Percentiles rank a stretch among this genome's conserved stretches.
Conservation (phyloP, 257 asterid genomes). For the Gardenia jasminoides region DNA sequence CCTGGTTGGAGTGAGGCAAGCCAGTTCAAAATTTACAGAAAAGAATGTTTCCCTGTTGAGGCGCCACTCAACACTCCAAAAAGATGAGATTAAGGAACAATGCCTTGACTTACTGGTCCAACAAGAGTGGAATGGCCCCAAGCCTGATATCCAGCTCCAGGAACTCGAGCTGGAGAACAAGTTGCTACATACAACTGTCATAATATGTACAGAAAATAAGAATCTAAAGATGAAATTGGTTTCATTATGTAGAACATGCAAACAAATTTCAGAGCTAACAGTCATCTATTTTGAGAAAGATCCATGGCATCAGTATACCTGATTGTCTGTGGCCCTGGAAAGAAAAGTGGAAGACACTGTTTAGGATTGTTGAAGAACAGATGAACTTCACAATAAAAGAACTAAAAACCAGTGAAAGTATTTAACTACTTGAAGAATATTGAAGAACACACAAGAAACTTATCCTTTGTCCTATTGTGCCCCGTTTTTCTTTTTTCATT, state of each 20-base stretch:
- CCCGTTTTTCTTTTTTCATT: too few species aligned
- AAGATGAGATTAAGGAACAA: neutral
- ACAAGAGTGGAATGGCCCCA: slow-evolving; percentile 99
- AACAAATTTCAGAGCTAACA: neutral
- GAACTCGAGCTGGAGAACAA: slow-evolving; percentile 94
- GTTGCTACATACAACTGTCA: slow-evolving; percentile 86
- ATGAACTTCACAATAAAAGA: neutral
- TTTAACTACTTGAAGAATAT: neutral
- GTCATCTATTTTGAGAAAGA: neutral
- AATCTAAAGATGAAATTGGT: neutral
- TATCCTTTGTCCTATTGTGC: neutral
- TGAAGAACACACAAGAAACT: neutral
- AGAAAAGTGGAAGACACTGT: slow-evolving; percentile 32
- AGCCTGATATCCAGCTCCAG: slow-evolving; percentile 75
- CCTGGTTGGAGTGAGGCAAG: neutral
- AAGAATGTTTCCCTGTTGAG: neutral
- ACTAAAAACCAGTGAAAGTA: neutral
- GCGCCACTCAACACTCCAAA: neutral
- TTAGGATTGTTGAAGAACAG: slow-evolving; percentile 6
- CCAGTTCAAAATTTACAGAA: too few species aligned
- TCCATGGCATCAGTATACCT: slow-evolving; percentile 38
- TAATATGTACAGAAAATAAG: slow-evolving; percentile 15
- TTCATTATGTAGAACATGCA: too few species aligned
- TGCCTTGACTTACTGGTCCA: slow-evolving; percentile 72
- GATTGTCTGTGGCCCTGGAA: slow-evolving; percentile 97